A percentile compares a stretch with the other conserved stretches of the same genome.
Conservation (phyloP, 164 flowering plant species). For the Protea cynaroides region DNA sequence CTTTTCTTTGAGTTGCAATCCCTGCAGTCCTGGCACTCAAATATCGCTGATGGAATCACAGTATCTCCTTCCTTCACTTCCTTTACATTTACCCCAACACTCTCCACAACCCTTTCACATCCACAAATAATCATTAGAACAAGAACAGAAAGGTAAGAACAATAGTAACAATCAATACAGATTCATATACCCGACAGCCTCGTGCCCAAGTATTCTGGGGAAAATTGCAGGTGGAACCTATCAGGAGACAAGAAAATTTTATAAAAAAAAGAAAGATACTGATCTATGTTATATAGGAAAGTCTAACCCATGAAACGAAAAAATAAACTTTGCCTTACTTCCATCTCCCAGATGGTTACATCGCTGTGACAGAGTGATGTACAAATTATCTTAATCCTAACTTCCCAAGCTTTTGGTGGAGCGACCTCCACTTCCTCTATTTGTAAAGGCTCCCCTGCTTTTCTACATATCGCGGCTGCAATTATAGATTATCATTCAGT, state of each 20-base stretch:
- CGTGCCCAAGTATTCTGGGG: slow-evolving; percentile 69
- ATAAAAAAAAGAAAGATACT: not conserved
- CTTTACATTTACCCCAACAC: slow-evolving; percentile 53
- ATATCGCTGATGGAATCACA: slow-evolving; percentile 42
- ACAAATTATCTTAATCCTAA: slow-evolving; percentile 48
- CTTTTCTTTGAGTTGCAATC: slow-evolving; percentile 51
- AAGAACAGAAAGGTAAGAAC: not conserved
- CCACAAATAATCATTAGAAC: not conserved
- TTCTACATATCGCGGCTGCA: slow-evolving; percentile 49
- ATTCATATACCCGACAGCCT: slow-evolving; percentile 55
- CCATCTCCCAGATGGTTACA: slow-evolving; percentile 46
- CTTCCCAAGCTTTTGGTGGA: slow-evolving; percentile 49
- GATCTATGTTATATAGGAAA: not conserved
- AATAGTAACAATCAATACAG: too few relatives aligned
- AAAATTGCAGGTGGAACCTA: slow-evolving; percentile 46
- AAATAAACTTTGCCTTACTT: slow-evolving; percentile 18
- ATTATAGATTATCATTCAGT: too few relatives aligned
- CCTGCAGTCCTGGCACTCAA: slow-evolving; percentile 47
- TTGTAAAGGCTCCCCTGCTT: slow-evolving; percentile 47
- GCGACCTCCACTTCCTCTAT: slow-evolving; percentile 61
- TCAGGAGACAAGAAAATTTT: not conserved
- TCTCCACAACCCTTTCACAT: slow-evolving; percentile 49
- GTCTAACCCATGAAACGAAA: not conserved
- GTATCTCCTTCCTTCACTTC: slow-evolving; percentile 52
- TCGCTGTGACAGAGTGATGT: slow-evolving; percentile 62